Base-by-base conservation (phyloP, 345 rosid genomes). In the Populus simonii region DNA sequence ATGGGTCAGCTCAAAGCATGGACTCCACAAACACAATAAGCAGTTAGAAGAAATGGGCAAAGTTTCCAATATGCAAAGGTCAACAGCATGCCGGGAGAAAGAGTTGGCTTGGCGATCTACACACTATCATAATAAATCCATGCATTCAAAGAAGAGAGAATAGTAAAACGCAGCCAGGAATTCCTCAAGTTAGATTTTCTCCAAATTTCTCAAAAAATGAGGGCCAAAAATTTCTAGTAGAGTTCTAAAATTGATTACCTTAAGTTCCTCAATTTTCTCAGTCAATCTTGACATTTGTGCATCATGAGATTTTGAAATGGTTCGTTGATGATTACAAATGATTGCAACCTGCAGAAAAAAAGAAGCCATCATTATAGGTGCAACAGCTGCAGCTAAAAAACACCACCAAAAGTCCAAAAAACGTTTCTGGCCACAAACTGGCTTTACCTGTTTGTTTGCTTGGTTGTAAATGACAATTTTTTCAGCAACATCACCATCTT, bases 321-420 rank as follows among this genome's bases (percentile, higher is more conserved):
- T 88, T 61, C 98, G 96, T 68, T 96, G 99, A 86, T 96, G 99
- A 80, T 96, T 96, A 89, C 99, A 96, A 72, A 96, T 96, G 80
- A 96, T 91, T 49, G 99, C 99, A 77, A 96, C 99, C 99, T 96
- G 89, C 72, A 80, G 74, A 66, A 71, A 80, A 59, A 80, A 15
- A 72, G 65, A 66, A 67, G 79, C 67, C 78, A 79, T 70, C 66
- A 41, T 74, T 25, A 55, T 71, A 73, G 31, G 80, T 62, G 63
- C 68, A 74, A 25, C 36, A 41, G 65, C 0, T 6, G 35, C 57
- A 16, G 63, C 29, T 53, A 49, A 25, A 47, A 68, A 75, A 27
- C 2, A 25, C 41, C 13, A 45, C 36, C 16, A 59, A 13, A 20
- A n/a, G 8, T 22, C 16, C 29, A 29, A 31, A 61, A 36, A 59